Evolutionary conservation across 495 filamentous ascomycete species (phyloP).

Genomic region (Thozetella sp.): DNA sequence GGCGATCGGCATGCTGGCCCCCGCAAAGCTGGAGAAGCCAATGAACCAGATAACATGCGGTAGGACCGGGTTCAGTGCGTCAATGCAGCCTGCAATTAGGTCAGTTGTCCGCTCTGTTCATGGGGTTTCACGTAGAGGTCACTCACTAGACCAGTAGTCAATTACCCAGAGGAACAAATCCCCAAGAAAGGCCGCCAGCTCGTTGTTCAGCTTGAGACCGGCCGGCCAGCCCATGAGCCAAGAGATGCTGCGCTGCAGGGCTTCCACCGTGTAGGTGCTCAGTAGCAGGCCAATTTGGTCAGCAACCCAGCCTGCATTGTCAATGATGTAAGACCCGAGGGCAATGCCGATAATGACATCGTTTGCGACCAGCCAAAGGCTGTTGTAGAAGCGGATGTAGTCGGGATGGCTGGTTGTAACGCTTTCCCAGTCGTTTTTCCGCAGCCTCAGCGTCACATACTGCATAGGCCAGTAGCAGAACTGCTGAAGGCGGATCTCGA

Average conservation of each 20-base stretch:
- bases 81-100: slow-evolving; percentile 61
- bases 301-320: slow-evolving; percentile 86
- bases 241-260: slow-evolving; percentile 83
- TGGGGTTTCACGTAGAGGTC: slow-evolving; percentile 13
- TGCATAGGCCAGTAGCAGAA: slow-evolving; percentile 99
- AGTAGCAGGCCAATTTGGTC: slow-evolving; percentile 79
- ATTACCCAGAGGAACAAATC: slow-evolving; percentile 98
- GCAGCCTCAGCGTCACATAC: slow-evolving; percentile 84
- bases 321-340: slow-evolving; percentile 93
- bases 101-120: slow-evolving; percentile 3
- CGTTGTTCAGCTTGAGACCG: slow-evolving; percentile 95
- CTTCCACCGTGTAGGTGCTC: slow-evolving; percentile 82
- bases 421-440: slow-evolving; percentile 94
- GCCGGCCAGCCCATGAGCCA: slow-evolving; percentile 99
- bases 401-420: slow-evolving; percentile 94
- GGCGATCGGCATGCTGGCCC: slow-evolving; percentile 95
- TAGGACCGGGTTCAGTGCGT: slow-evolving; percentile 73
- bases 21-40: slow-evolving; percentile 91
- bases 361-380: slow-evolving; percentile 97
- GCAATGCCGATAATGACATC: slow-evolving; percentile 99
- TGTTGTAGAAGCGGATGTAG: slow-evolving; percentile 99
- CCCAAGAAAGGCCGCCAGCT: slow-evolving; percentile 90
- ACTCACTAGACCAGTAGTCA: slow-evolving; percentile 87
- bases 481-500: slow-evolving; percentile 96
- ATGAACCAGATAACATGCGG: slow-evolving; percentile 91